Percentiles rank a stretch among this genome's conserved stretches.
These are phyloP conservation scores for Monilinia polystroma DNA, from an alignment of 2,329 filamentous ascomycete genomes.

Conservation along the genomic window DNA sequence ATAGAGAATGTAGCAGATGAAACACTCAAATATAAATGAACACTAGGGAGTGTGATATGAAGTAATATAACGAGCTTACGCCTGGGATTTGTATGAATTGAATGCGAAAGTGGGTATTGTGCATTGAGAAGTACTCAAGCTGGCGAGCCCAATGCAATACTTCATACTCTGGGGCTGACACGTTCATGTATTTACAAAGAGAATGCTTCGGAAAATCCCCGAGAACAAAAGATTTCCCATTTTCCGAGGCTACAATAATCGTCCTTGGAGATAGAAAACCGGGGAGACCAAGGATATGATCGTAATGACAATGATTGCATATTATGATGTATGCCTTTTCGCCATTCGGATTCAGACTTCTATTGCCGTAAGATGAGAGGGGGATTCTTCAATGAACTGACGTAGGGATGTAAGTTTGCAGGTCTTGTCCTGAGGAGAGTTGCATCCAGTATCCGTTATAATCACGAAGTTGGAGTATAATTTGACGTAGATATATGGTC, in stretches of 20 bases:
- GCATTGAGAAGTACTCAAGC: slow-evolving; percentile 38
- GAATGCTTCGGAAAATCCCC: slow-evolving; percentile 44
- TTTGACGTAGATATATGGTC: slow-evolving; percentile 50
- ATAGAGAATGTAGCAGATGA: not conserved
- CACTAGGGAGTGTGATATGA: not conserved
- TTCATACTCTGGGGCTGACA: slow-evolving; percentile 43
- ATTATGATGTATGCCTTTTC: slow-evolving; percentile 45
- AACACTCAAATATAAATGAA: not conserved
- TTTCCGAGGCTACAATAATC: slow-evolving; percentile 40
- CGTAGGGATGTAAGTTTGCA: slow-evolving; percentile 41
- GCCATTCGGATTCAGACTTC: slow-evolving; percentile 43
- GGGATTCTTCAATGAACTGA: slow-evolving; percentile 45
- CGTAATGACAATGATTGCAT: slow-evolving; percentile 50
- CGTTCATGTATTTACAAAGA: slow-evolving; percentile 43
- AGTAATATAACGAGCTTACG: slow-evolving; percentile 49
- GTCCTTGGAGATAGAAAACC: slow-evolving; percentile 31
- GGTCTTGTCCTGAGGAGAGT: slow-evolving; percentile 39
- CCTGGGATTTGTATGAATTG: slow-evolving; percentile 47
- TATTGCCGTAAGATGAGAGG: slow-evolving; percentile 40
- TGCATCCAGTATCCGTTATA: slow-evolving; percentile 49
- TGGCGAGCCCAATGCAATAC: slow-evolving; percentile 46
- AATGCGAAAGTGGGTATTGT: slow-evolving; percentile 40
- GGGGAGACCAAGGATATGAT: slow-evolving; percentile 42
- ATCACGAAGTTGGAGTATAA: slow-evolving; percentile 43
- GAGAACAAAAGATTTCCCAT: slow-evolving; percentile 44